Evolutionary conservation across 768 basidiomycete genomes (phyloP), one percentile per base, ranked within the genome.

Genomic region (Gautieria morchelliformis): DNA sequence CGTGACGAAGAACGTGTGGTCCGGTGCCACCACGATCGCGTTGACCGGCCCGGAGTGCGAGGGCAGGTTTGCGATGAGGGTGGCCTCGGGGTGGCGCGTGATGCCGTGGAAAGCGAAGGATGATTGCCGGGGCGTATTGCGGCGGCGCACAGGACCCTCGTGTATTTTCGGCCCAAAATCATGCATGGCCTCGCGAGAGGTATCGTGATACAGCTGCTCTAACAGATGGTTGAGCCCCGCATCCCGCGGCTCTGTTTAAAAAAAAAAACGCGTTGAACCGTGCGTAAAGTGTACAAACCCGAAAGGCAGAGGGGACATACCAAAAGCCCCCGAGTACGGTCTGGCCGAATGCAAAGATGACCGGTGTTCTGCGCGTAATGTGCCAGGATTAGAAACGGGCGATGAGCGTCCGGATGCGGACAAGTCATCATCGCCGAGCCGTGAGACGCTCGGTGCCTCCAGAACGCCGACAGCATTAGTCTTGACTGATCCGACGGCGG

Each of bases 111-210:
- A 80, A 3, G 80, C 68, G 3, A 80, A 73, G 64, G 87, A 84
- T 51, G 75, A 80, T 57, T 89, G 82, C 20, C 93, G 79, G 4
- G 79, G 76, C 0, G 85, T 75, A 62, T 85, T 87, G 7, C 91
- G 82, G 39, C 90, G 79, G 22, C 92, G 81, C 20, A 89, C 70
- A 40, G 92, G 85, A 0, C 89, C 89, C 58, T 89, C 84, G 56
- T 88, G 84, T 5, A 94, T 81, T 52, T 80, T 81, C 4, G 94
- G 93, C 6, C 95, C 95, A 65, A 99, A 95, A 64, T 99, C 94
- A 30, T 87, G 78, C 58, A 92, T 83, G 1, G 92, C 76, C 58
- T 96, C 92, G 24, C 85, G 83, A 64, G 72, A 73, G 39, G 32
- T 33, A 11, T 83, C 85, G 60, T 85, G 90, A 66, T 93, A 97